Percentiles rank a stretch among this genome's conserved stretches.
These are phyloP conservation scores for Sistotremastrum niveocremeum DNA, from an alignment of 768 basidiomycete genomes.

Conservation along the genomic window DNA sequence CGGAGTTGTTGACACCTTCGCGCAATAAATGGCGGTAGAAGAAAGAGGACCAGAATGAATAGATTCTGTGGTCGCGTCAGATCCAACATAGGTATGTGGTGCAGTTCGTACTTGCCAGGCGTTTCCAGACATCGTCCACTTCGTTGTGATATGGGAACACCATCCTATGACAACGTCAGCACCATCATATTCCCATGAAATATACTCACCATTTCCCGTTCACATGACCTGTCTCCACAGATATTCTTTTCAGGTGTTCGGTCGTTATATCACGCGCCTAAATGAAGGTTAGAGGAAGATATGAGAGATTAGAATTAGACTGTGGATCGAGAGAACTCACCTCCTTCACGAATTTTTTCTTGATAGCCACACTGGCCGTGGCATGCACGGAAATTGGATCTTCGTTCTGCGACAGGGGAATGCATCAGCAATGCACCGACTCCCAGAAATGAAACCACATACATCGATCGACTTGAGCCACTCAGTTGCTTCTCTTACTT, in stretches of 20 bases:
- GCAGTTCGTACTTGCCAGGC: constrained; percentile 38
- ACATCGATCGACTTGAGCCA: constrained; percentile 52
- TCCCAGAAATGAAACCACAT: neutral
- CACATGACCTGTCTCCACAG: constrained; percentile 38
- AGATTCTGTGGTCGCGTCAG: constrained; percentile 30
- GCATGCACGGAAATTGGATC: constrained; percentile 49
- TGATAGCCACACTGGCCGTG: constrained; percentile 54
- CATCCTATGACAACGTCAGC: constrained; percentile 32
- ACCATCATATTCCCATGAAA: neutral
- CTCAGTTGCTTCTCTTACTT: constrained; percentile 46
- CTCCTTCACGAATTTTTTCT: constrained; percentile 62
- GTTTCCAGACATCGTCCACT: constrained; percentile 50
- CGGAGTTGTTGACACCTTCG: constrained; percentile 58
- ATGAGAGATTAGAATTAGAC: neutral
- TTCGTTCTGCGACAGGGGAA: constrained; percentile 34
- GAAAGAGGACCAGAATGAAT: constrained; percentile 50
- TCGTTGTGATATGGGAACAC: constrained; percentile 49
- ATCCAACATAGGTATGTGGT: neutral
- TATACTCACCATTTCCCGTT: constrained; percentile 51
- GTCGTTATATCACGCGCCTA: constrained; percentile 28
- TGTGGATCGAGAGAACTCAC: constrained; percentile 20
- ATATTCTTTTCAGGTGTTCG: constrained; percentile 44
- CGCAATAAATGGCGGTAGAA: constrained; percentile 36
- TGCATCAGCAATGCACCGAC: neutral
- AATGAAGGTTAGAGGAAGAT: neutral